Evolutionary conservation across 1,284 basidiomycete genomes (phyloP).

Genomic region (Heterobasidion annosum): DNA sequence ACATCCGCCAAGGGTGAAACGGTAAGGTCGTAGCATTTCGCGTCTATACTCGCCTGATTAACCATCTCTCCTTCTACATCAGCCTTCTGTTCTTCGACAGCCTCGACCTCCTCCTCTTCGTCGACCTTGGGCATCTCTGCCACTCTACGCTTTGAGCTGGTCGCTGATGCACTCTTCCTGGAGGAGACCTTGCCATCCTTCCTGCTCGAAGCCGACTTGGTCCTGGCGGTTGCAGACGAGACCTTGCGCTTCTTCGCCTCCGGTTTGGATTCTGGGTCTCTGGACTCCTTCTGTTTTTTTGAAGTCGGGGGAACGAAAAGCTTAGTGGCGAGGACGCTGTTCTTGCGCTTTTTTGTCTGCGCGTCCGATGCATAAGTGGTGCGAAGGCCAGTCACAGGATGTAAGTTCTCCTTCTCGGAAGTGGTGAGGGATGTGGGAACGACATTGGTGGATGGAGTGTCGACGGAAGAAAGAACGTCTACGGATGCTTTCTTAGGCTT

Average conservation of each 20-base stretch:
- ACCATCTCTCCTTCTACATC: constrained; percentile 13
- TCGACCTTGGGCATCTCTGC: constrained; percentile 29
- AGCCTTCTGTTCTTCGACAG: constrained; percentile 1
- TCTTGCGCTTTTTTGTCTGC: constrained; percentile 55
- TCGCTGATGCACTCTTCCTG: constrained; percentile 12
- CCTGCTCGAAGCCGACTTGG: constrained; percentile 11
- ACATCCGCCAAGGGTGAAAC: constrained; percentile 12
- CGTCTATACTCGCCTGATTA: constrained; percentile 17
- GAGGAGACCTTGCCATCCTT: constrained; percentile 24
- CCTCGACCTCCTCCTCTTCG: constrained; percentile 7
- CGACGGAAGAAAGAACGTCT: constrained; percentile 15
- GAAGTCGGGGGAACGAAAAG: constrained; percentile 24
- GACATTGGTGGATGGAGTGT: background rate
- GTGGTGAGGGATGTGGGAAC: constrained; percentile 23
- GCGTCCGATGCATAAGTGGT: constrained; percentile 25
- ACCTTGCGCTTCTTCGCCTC: constrained; percentile 51
- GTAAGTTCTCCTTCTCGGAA: constrained; percentile 67
- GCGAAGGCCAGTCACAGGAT: constrained; percentile 62
- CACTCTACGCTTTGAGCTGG: constrained; percentile 11
- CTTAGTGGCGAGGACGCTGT: constrained; percentile 47
- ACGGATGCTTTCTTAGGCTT: constrained; percentile 9
- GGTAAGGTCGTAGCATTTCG: constrained; percentile 14
- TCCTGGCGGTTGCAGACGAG: constrained; percentile 5
- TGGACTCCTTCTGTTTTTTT: constrained; percentile 31
- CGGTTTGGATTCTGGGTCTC: constrained; percentile 9